These are phyloP conservation scores for Aspergillus olivimuriae DNA, from an alignment of 495 filamentous ascomycete species.

Conservation along the genomic window DNA sequence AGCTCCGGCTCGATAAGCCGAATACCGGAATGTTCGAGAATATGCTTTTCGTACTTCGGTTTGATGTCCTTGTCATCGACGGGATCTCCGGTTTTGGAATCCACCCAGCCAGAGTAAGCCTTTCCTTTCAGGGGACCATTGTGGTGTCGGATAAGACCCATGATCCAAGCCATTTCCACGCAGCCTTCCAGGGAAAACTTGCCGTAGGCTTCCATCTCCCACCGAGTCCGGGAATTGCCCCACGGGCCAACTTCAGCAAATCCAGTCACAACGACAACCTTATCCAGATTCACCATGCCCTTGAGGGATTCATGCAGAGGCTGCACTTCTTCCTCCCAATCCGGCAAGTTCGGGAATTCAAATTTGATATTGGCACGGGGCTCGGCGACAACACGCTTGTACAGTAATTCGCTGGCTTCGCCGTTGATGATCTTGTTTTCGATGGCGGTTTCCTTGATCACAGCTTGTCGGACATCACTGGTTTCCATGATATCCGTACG, in stretches of 20 bases:
- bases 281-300: constrained; percentile 97
- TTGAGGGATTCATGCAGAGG: constrained; percentile 81
- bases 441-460: constrained; percentile 91
- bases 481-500: constrained; percentile 90
- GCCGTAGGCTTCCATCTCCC: constrained; percentile 98
- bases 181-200: constrained; percentile 97
- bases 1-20: constrained; percentile 96
- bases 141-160: constrained; percentile 98
- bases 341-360: constrained; percentile 80
- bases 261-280: constrained; percentile 94
- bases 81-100: constrained; percentile 86
- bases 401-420: constrained; percentile 82
- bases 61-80: constrained; percentile 99
- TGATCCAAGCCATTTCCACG: constrained; percentile 99
- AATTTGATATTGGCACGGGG: constrained; percentile 97
- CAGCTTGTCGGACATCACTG: constrained; percentile 85
- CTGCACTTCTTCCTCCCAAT: constrained; percentile 87
- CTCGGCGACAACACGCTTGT: constrained; percentile 87
- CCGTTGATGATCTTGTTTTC: constrained; percentile 98
- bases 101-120: constrained; percentile 95
- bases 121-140: constrained; percentile 98
- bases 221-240: constrained; percentile 96
- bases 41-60: constrained; percentile 89
- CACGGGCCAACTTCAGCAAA: constrained; percentile 96
- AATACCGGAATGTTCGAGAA: constrained; percentile 95